Percentiles rank a stretch among this genome's conserved stretches.
Evolutionary conservation across 2,329 filamentous ascomycete genomes (phyloP).

Genomic region (Samsoniella hepiali): DNA sequence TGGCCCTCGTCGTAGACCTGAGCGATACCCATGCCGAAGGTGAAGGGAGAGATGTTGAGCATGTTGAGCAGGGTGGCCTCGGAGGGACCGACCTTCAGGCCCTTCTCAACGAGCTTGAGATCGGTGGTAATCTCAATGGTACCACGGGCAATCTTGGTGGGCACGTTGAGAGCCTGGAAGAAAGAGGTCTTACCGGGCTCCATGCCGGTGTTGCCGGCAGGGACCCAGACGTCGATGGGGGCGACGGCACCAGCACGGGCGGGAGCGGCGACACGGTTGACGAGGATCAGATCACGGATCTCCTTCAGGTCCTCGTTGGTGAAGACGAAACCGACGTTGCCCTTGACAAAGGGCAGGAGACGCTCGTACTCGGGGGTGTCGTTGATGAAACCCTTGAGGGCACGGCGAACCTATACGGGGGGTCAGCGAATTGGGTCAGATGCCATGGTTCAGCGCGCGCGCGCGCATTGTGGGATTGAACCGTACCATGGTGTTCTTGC

Average conservation of each 20-base stretch:
- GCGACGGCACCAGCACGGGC: constrained; percentile 97
- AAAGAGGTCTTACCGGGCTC: constrained; percentile 99
- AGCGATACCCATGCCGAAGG: constrained; percentile 93
- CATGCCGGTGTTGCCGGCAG: constrained; percentile 99
- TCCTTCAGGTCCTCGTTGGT: constrained; percentile 94
- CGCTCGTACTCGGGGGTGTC: constrained; percentile 98
- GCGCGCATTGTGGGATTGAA: constrained; percentile 23
- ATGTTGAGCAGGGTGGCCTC: constrained; percentile 99
- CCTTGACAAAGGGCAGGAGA: constrained; percentile 91
- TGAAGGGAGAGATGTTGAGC: constrained; percentile 99
- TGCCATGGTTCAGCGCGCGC: background rate
- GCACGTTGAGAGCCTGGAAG: constrained; percentile 99
- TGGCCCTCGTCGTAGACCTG: constrained; percentile 99
- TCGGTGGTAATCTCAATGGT: constrained; percentile 99
- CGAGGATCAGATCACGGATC: constrained; percentile 87
- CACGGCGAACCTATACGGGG: constrained; percentile 74
- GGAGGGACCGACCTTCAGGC: constrained; percentile 93
- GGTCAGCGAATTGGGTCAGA: background rate
- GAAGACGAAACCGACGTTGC: constrained; percentile 99
- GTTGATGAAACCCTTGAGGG: constrained; percentile 86
- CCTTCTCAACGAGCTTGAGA: constrained; percentile 94
- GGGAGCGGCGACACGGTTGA: constrained; percentile 96
- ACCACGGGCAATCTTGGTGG: constrained; percentile 99
- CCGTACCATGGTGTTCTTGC: constrained; percentile 99
- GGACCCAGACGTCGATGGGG: constrained; percentile 88